These are phyloP conservation scores for Teunomyces panamensis DNA, from an alignment of 805 yeast species.

Conservation along the genomic window DNA sequence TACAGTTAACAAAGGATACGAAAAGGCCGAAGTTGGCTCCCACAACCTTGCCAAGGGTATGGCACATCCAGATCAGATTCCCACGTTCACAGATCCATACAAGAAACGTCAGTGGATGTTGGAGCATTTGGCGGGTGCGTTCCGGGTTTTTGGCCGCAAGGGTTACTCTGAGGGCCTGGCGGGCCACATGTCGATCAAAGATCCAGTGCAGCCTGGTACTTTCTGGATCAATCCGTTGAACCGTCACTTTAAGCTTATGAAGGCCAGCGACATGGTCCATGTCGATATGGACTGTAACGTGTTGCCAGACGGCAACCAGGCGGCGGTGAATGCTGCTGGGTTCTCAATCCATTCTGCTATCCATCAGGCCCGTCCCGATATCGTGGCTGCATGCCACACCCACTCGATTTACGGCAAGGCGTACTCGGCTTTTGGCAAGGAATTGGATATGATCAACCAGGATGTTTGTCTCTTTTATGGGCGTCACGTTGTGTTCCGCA, in stretches of 20 bases:
- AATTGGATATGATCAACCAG: slow-evolving; percentile 75
- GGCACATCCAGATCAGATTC: slow-evolving; percentile 49
- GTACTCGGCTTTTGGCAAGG: slow-evolving; percentile 33
- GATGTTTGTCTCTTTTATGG: slow-evolving; percentile 70
- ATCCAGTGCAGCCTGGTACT: slow-evolving; percentile 74
- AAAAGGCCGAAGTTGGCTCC: slow-evolving; percentile 44
- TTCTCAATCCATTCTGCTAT: slow-evolving; percentile 40
- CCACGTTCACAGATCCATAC: slow-evolving; percentile 47
- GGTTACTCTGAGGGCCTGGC: slow-evolving; percentile 77
- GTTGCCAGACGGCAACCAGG: slow-evolving; percentile 38
- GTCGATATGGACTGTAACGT: slow-evolving; percentile 35
- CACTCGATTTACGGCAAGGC: slow-evolving; percentile 42
- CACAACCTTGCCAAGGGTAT: slow-evolving; percentile 59
- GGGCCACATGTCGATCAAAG: slow-evolving; percentile 84
- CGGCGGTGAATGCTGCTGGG: slow-evolving; percentile 41
- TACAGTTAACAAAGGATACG: slow-evolving; percentile 40
- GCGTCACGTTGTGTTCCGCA: slow-evolving; percentile 59
- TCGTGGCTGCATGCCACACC: slow-evolving; percentile 41
- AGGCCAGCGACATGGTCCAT: slow-evolving; percentile 40
- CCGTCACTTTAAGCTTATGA: slow-evolving; percentile 56
- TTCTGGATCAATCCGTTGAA: slow-evolving; percentile 91
- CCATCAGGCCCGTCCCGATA: slow-evolving; percentile 38
- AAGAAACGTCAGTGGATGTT: slow-evolving; percentile 53
- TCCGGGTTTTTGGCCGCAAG: slow-evolving; percentile 76
- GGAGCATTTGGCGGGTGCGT: slow-evolving; percentile 83